Evolutionary conservation across 1,139 yeast species (phyloP).

Genomic region (Debaryomycetaceae sp.): DNA sequence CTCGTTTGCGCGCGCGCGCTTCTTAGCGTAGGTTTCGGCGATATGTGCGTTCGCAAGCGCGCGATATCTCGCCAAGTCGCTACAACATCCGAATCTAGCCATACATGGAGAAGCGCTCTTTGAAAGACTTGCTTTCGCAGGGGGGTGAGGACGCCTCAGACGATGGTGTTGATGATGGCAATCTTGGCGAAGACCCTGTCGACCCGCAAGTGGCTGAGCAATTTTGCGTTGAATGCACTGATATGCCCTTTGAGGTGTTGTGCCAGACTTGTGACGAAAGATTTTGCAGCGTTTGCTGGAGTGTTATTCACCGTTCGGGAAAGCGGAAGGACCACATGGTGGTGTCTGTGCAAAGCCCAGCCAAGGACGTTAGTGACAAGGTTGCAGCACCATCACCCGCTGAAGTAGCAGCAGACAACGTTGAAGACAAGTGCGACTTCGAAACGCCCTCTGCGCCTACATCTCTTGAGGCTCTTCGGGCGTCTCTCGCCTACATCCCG

Average conservation of each 20-base stretch:
- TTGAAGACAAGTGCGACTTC: constrained; percentile 14
- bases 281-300: constrained; percentile 65
- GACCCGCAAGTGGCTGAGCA: not conserved
- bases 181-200: constrained; percentile 2
- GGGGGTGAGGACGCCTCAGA: not conserved
- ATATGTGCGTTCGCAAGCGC: no score
- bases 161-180: constrained; percentile 5
- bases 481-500: constrained; percentile 46
- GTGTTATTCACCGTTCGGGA: constrained; percentile 64
- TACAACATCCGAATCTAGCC: not conserved
- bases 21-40: no score
- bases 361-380: not conserved
- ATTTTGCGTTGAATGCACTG: constrained; percentile 63
- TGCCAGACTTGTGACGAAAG: constrained; percentile 60
- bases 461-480: constrained; percentile 10
- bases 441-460: constrained; percentile 1
- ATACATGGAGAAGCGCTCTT: constrained; percentile 6
- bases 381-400: not conserved
- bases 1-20: no score
- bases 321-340: constrained; percentile 39
- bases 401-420: constrained; percentile 11
- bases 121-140: constrained; percentile 6
- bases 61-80: no score
- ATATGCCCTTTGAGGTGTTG: constrained; percentile 57
- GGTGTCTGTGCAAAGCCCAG: not conserved